A percentile compares a stretch with the other conserved stretches of the same genome.
Conservation (phyloP, 1,284 basidiomycete genomes). For the Singerocomus inundabilis region DNA sequence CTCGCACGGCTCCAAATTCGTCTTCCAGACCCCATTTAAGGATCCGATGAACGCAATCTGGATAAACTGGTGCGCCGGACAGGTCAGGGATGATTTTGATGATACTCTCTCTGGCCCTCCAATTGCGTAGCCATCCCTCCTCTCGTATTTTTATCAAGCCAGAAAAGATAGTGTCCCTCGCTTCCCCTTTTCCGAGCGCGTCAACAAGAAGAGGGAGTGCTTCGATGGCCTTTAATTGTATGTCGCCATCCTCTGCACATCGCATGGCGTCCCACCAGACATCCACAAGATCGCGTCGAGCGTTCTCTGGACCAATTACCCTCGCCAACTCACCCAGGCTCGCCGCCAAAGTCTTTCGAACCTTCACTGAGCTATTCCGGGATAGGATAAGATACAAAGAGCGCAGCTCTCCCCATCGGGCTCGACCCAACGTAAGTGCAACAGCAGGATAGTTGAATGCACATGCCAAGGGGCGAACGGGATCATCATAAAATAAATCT, state of each 20-base stretch:
- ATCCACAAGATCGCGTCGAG: slow-evolving; percentile 69
- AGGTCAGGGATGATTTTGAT: slow-evolving; percentile 53
- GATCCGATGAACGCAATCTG: slow-evolving; percentile 40
- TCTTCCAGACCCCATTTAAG: slow-evolving; percentile 74
- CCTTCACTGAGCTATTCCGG: slow-evolving; percentile 56
- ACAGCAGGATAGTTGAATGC: slow-evolving; percentile 97
- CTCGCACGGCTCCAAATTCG: slow-evolving; percentile 79
- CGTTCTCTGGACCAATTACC: slow-evolving; percentile 73
- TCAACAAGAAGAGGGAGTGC: slow-evolving; percentile 59
- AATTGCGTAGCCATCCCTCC: slow-evolving; percentile 62
- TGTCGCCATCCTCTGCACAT: slow-evolving; percentile 61
- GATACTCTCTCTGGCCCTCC: slow-evolving; percentile 80
- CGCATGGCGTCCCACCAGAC: slow-evolving; percentile 68
- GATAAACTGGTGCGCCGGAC: slow-evolving; percentile 33
- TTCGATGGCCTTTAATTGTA: slow-evolving; percentile 70
- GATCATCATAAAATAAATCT: slow-evolving; percentile 50
- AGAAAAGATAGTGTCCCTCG: slow-evolving; percentile 49
- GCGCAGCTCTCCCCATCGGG: slow-evolving; percentile 78
- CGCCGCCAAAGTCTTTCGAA: slow-evolving; percentile 79
- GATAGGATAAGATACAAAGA: slow-evolving; percentile 68
- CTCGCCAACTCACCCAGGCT: slow-evolving; percentile 89
- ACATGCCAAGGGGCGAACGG: slow-evolving; percentile 81
- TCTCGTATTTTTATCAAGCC: slow-evolving; percentile 64
- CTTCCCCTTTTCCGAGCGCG: slow-evolving; percentile 50
- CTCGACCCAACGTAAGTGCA: slow-evolving; percentile 75